Evolutionary conservation across 371 early-diverging fungal species (phyloP).

Genomic region (Smittium culicis): DNA sequence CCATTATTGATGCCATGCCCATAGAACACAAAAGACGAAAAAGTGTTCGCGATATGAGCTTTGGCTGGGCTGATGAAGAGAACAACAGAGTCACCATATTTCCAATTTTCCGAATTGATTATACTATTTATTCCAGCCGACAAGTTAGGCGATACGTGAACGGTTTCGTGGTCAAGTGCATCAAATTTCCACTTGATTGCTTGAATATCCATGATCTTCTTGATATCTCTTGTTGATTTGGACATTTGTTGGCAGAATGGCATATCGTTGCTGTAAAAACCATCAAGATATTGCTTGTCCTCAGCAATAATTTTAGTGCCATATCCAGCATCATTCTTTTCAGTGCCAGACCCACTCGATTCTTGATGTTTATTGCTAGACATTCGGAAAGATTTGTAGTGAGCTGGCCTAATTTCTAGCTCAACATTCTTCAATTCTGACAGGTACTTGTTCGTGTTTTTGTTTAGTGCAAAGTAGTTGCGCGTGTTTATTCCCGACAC

Average conservation of each 20-base stretch:
- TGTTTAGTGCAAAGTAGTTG: not conserved
- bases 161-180: not conserved
- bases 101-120: not conserved
- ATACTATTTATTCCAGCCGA: not conserved
- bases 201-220: not conserved
- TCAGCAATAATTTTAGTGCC: not conserved
- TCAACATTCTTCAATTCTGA: not conserved
- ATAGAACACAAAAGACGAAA: not conserved
- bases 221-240: not conserved
- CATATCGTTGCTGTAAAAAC: not conserved
- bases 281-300: not conserved
- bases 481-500: not conserved
- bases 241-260: not conserved
- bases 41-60: not conserved
- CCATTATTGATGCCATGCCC: not conserved
- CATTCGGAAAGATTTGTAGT: not conserved
- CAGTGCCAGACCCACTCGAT: not conserved
- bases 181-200: not conserved
- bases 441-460: not conserved
- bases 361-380: not conserved
- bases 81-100: slow-evolving; percentile 1
- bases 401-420: not conserved
- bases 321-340: not conserved
- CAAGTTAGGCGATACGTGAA: not conserved
- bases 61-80: not conserved